Evolutionary conservation across 2,329 filamentous ascomycete genomes (phyloP).

Genomic region (Shiraia sp.): DNA sequence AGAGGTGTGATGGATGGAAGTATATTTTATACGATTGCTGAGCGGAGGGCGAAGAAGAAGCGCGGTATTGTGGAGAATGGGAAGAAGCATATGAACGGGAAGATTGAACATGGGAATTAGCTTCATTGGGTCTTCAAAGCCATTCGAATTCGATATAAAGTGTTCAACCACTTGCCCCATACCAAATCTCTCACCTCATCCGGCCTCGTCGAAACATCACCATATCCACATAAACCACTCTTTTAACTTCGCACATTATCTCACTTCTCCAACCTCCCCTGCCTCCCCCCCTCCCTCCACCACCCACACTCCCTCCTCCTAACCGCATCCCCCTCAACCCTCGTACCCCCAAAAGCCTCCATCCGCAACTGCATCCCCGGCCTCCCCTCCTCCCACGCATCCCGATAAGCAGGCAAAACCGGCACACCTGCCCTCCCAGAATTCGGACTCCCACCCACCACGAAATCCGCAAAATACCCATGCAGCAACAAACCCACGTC

Average conservation of each 20-base stretch:
- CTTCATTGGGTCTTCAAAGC: no score
- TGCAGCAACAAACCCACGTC: conserved; percentile 46
- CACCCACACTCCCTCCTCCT: conserved; percentile 32
- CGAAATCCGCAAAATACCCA: conserved; percentile 47
- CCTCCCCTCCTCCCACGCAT: conserved; percentile 9
- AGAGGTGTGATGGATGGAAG: conserved; percentile 58
- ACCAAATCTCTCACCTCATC: no score
- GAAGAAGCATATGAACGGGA: not conserved
- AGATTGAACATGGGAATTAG: no score
- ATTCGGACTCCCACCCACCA: conserved; percentile 47
- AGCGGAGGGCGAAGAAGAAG: conserved; percentile 28
- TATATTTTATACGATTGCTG: conserved; percentile 49
- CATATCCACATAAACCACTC: no score
- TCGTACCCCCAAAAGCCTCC: conserved; percentile 28
- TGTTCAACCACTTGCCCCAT: no score
- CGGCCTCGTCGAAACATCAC: no score
- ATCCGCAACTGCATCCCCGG: conserved; percentile 25
- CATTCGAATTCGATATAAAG: no score
- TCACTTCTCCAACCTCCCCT: conserved; percentile 30
- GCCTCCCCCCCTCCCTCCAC: conserved; percentile 27
- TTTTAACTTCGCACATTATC: no score
- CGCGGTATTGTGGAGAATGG: no score
- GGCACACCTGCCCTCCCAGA: conserved; percentile 22
- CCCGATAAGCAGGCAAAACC: conserved; percentile 47
- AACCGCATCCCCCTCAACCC: conserved; percentile 29